phyloP scores from a whole-genome alignment of 768 basidiomycete genomes.

The Russula dissimulans region DNA sequence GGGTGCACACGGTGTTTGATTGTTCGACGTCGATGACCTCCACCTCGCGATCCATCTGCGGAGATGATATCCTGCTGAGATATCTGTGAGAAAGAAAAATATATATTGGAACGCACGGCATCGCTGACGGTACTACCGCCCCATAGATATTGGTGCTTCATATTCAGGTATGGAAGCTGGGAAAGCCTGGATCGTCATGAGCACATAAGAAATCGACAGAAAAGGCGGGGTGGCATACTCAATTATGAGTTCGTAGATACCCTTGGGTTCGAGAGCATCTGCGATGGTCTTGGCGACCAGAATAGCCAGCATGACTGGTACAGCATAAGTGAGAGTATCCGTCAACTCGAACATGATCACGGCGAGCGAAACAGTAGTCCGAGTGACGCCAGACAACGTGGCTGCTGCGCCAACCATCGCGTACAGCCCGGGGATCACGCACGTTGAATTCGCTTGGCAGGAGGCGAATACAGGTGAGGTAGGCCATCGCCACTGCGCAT shows the following conservation, averaged over 20 bases:
- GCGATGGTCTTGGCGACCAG: conserved; percentile 88
- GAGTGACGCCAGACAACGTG: conserved; percentile 88
- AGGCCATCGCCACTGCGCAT: conserved; percentile 57
- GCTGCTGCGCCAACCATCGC: conserved; percentile 97
- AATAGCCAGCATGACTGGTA: conserved; percentile 82
- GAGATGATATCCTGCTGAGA: conserved; percentile 1
- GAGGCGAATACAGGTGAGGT: conserved; percentile 48
- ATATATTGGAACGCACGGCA: conserved; percentile 45
- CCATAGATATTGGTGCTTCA: conserved; percentile 87
- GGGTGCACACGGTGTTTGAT: conserved; percentile 65
- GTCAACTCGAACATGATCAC: conserved; percentile 97
- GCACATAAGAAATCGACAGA: neutral
- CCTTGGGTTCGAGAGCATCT: conserved; percentile 82
- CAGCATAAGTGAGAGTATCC: conserved; percentile 84
- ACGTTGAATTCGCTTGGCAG: conserved; percentile 58
- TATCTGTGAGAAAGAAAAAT: neutral
- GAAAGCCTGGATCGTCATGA: conserved; percentile 39
- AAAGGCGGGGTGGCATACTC: conserved; percentile 37
- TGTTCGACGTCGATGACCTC: conserved; percentile 65
- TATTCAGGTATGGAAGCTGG: conserved; percentile 87
- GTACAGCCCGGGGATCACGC: conserved; percentile 85
- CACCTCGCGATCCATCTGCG: conserved; percentile 55
- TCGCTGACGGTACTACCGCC: conserved; percentile 65
- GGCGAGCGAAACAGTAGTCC: conserved; percentile 87
- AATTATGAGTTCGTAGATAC: conserved; percentile 95